A percentile compares a stretch with the other conserved stretches of the same genome.
Conservation (phyloP, 257 asterid genomes). For the Gentiana straminea region DNA sequence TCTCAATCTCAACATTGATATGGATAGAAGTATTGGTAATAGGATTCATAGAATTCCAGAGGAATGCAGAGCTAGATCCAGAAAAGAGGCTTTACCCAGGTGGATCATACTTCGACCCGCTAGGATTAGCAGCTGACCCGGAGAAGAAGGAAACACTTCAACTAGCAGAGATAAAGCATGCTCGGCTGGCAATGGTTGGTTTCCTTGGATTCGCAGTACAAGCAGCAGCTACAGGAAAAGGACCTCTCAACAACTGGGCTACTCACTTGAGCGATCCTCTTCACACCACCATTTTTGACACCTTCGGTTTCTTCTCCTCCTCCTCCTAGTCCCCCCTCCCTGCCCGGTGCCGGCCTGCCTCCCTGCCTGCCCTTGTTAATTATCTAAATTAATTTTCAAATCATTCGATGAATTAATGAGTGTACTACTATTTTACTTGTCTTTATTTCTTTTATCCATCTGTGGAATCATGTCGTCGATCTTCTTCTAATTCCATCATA, state of each 20-base stretch:
- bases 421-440: no score
- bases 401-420: no score
- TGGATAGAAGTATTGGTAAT: conserved; percentile 74
- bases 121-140: conserved; percentile 92
- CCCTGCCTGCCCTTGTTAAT: no score
- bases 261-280: conserved; percentile 99
- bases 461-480: no score
- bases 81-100: conserved; percentile 94
- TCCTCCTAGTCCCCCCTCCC: neutral
- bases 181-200: conserved; percentile 95
- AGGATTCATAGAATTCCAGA: conserved; percentile 95
- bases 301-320: conserved; percentile 61
- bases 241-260: conserved; percentile 95
- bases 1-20: conserved; percentile 73
- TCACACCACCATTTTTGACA: conserved; percentile 94
- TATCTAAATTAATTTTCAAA: no score
- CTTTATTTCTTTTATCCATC: no score
- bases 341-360: no score
- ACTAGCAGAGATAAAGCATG: conserved; percentile 96
- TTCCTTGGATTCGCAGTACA: conserved; percentile 91
- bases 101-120: conserved; percentile 80
- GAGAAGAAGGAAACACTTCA: conserved; percentile 79
- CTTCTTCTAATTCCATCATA: no score
- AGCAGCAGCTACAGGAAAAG: conserved; percentile 94
- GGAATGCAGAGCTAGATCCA: conserved; percentile 94